phyloP scores from a whole-genome alignment of 768 basidiomycete genomes.

The Leccinum sublutescens region DNA sequence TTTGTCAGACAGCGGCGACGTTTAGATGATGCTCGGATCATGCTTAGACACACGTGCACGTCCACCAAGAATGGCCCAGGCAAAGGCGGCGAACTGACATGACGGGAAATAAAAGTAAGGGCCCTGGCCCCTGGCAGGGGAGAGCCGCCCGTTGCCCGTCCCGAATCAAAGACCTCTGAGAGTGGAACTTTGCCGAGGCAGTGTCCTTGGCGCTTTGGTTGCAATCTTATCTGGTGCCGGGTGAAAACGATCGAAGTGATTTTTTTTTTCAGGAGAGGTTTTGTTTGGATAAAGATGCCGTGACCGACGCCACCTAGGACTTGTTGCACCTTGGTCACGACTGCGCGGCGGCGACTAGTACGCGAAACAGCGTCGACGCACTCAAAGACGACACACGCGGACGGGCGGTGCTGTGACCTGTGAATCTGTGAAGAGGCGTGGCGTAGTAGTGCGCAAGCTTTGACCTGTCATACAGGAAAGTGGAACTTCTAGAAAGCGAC shows the following conservation, averaged over 20 bases:
- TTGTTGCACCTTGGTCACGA: background rate
- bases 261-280: background rate
- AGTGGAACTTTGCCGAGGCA: background rate
- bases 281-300: background rate
- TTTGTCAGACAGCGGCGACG: background rate
- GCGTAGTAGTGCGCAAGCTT: slow-evolving; percentile 8
- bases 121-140: background rate
- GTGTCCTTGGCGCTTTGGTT: background rate
- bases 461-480: slow-evolving; percentile 11
- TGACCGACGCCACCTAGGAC: background rate
- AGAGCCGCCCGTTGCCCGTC: too few relatives aligned
- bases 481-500: background rate
- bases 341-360: background rate
- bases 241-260: background rate
- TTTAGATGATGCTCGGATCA: background rate
- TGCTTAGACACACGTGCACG: background rate
- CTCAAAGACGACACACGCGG: background rate
- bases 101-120: background rate
- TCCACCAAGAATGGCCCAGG: background rate
- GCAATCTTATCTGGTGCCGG: background rate
- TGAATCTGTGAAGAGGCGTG: background rate
- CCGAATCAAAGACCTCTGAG: background rate
- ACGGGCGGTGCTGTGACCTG: background rate
- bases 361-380: background rate
- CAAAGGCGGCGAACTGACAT: background rate